Evolutionary conservation across 208 protist genomes (phyloP).

Genomic region (Chromosphaera perkinsii): DNA sequence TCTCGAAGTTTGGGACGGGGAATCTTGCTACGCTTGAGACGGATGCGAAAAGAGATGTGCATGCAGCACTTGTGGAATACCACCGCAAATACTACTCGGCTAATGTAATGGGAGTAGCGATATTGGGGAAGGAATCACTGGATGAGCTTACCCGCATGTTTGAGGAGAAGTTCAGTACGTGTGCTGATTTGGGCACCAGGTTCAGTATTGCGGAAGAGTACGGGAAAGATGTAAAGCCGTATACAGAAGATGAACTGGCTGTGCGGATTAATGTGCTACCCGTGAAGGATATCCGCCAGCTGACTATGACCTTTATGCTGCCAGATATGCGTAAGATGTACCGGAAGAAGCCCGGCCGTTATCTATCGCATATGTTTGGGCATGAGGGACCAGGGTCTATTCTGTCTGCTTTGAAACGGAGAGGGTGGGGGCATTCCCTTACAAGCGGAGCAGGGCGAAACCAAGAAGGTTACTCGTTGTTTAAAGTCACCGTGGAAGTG

Average conservation of each 20-base stretch:
- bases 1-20: constrained; percentile 73
- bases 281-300: constrained; percentile 3
- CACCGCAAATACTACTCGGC: constrained; percentile 65
- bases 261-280: constrained; percentile 4
- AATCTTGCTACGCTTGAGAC: constrained; percentile 71
- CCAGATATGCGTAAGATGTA: no score
- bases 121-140: constrained; percentile 48
- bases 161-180: constrained; percentile 45
- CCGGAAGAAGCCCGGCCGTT: constrained; percentile 65
- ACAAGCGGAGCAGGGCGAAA: constrained; percentile 51
- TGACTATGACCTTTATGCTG: neutral
- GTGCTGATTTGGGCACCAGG: no score
- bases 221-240: neutral
- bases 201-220: no score
- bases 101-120: constrained; percentile 51
- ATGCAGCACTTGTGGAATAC: constrained; percentile 60
- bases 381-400: constrained; percentile 81
- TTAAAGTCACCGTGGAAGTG: constrained; percentile 38
- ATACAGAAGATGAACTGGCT: neutral
- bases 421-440: constrained; percentile 64
- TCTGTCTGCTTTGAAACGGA: constrained; percentile 69
- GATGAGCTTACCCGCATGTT: neutral
- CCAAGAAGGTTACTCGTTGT: constrained; percentile 54
- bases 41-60: constrained; percentile 59
- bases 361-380: constrained; percentile 77